Percentiles rank a stretch among this genome's conserved stretches.
Evolutionary conservation across 139 green algal genomes (phyloP).

Genomic region (Coelastrella sp.): DNA sequence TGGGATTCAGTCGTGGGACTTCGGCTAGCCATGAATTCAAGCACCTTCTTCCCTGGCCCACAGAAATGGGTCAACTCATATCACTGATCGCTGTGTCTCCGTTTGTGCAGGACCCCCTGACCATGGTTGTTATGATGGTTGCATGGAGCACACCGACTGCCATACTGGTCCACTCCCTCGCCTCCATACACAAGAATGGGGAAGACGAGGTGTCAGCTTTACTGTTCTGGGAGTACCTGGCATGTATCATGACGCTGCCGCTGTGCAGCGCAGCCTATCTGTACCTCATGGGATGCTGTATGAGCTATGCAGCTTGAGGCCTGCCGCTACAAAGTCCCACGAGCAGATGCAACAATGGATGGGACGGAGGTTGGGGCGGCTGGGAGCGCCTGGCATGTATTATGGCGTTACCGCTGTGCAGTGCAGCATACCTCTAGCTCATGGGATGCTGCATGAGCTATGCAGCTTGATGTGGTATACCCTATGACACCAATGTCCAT

Average conservation of each 20-base stretch:
- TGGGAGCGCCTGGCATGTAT: too few relatives aligned
- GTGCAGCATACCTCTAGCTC: too few relatives aligned
- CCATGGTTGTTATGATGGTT: slow-evolving; percentile 42
- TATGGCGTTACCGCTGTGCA: too few relatives aligned
- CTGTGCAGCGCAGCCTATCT: slow-evolving; percentile 21
- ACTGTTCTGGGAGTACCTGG: slow-evolving; percentile 46
- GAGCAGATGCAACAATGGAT: too few relatives aligned
- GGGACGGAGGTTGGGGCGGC: too few relatives aligned
- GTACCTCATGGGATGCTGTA: slow-evolving; percentile 36
- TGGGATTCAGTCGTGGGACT: too few relatives aligned
- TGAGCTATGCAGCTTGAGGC: slow-evolving; percentile 7
- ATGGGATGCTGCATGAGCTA: too few relatives aligned
- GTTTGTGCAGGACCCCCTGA: slow-evolving; percentile 16
- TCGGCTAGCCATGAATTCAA: too few relatives aligned
- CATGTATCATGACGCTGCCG: slow-evolving; percentile 6
- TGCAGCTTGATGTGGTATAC: too few relatives aligned
- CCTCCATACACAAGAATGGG: not conserved
- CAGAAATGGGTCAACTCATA: not conserved
- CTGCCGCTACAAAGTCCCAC: too few relatives aligned
- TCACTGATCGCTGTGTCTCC: not conserved
- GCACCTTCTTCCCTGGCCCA: too few relatives aligned
- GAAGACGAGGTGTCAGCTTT: slow-evolving; percentile 41
- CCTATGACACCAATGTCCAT: too few relatives aligned
- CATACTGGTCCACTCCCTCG: slow-evolving; percentile 34
- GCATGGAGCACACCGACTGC: slow-evolving; percentile 26